Base-by-base conservation (phyloP, 2,329 filamentous ascomycete genomes). In the Epichloe amarillans region DNA sequence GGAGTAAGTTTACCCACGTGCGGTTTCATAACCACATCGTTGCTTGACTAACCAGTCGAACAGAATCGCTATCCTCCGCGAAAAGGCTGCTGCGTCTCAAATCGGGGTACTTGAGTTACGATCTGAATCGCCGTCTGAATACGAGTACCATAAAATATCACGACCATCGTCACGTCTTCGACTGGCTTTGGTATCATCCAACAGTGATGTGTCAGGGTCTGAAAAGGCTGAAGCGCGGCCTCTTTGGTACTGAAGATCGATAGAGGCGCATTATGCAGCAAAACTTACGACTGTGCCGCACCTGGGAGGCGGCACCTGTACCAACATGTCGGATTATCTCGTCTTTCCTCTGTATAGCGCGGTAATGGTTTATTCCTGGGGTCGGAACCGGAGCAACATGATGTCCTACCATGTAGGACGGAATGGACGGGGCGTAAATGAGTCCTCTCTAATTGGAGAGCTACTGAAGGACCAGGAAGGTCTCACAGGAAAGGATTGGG, bases 41-140 rank as follows among this genome's bases (percentile, higher is more conserved):
- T 6, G 7, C 15, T 8, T 39, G 15, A 43, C 48, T 43, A 19
- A 53, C 17, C 39, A 42, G 17, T 45, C 33, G 15, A n/a, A 45
- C 49, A 77, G 74, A 55, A 66, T 78, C 56, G 60, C 66, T 35
- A 66, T 74, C 55, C 66, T 77, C 53, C 73, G 73, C 57, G 73
- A 77, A 62, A 73, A 77, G 60, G 75, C 72, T 5, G 71, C 69
- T 19, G 73, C 74, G 44, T 71, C 69, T 59, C 67, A 72, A 55
- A 66, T 77, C 49, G 71, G 73, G 54, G 65, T 74, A 56, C 66
- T 67, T 49, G 68, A 72, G 45, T 55, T 49, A 19, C 46, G 52
- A 14, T 42, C 49, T n/a, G 49, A 53, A 17, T 49, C 49, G 8
- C 49, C 49, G 7, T 45, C 41, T 5, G 49, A 49, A 21, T 49